phyloP scores from a whole-genome alignment of 495 filamentous ascomycete species.

The Xylaria castorea region DNA sequence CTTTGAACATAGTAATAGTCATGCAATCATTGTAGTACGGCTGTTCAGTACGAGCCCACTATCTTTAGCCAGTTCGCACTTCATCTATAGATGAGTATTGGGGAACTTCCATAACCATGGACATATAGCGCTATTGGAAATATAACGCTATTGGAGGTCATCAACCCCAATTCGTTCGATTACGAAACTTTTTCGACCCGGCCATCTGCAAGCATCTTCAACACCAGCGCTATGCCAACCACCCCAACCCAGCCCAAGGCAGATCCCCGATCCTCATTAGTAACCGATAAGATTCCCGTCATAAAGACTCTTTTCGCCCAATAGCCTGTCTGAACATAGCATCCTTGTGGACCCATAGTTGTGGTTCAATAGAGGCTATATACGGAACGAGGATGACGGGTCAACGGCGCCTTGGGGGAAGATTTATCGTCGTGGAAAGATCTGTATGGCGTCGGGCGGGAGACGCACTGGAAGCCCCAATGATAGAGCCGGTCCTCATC shows the following conservation, averaged over 20 bases:
- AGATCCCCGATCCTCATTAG: background rate
- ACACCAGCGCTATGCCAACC: constrained; percentile 11
- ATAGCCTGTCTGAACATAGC: background rate
- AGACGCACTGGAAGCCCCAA: background rate
- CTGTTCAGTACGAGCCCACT: background rate
- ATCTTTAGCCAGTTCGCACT: background rate
- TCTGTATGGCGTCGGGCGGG: background rate
- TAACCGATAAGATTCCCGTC: too few species aligned
- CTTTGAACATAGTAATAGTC: background rate
- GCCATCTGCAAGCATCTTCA: constrained; percentile 2
- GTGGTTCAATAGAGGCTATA: background rate
- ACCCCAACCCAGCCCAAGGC: constrained; percentile 3
- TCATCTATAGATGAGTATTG: too few species aligned
- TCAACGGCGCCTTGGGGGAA: background rate
- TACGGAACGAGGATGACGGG: background rate
- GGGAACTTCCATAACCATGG: too few species aligned
- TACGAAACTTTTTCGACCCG: background rate
- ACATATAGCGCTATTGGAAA: too few species aligned
- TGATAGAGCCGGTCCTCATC: background rate
- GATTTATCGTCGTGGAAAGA: background rate
- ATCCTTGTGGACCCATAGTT: background rate
- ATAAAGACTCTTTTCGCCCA: background rate
- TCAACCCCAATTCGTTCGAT: background rate
- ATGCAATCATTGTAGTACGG: too few species aligned
- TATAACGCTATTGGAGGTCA: background rate